Evolutionary conservation across 1,284 basidiomycete species (phyloP).

Genomic region (Cryptococcus sp.): DNA sequence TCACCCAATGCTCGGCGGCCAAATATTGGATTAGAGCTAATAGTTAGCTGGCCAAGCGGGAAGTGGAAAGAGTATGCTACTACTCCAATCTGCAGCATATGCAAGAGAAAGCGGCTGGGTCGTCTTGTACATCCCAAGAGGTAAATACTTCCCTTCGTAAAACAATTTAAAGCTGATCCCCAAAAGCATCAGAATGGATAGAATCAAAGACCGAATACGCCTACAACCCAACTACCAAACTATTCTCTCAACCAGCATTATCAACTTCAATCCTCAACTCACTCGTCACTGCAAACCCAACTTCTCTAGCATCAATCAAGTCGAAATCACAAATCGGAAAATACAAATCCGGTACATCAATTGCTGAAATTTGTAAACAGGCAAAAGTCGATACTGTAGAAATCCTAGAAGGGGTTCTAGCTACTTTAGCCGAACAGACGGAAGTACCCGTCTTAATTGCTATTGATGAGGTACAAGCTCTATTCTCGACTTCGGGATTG

Average conservation of each 20-base stretch:
- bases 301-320: conserved; percentile 37
- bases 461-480: conserved; percentile 78
- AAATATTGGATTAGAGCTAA: not conserved
- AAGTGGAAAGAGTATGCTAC: conserved; percentile 74
- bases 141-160: conserved; percentile 45
- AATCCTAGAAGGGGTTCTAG: conserved; percentile 63
- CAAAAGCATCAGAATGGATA: conserved; percentile 64
- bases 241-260: conserved; percentile 68
- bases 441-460: conserved; percentile 75
- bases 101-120: conserved; percentile 70
- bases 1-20: not conserved
- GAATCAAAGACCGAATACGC: conserved; percentile 70
- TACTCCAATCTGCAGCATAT: conserved; percentile 76
- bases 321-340: not conserved
- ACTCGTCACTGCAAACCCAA: conserved; percentile 43
- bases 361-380: conserved; percentile 60
- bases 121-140: conserved; percentile 81
- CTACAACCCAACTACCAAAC: conserved; percentile 70
- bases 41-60: conserved; percentile 67
- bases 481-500: conserved; percentile 71
- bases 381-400: conserved; percentile 59
- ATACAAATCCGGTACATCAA: conserved; percentile 49
- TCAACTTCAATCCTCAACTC: conserved; percentile 40
- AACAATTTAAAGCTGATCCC: not conserved
- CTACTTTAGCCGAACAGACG: conserved; percentile 63